Percentiles rank a stretch among this genome's conserved stretches.
Conservation (phyloP, 352 stramenopile species). For the Phytophthora foliorum region DNA sequence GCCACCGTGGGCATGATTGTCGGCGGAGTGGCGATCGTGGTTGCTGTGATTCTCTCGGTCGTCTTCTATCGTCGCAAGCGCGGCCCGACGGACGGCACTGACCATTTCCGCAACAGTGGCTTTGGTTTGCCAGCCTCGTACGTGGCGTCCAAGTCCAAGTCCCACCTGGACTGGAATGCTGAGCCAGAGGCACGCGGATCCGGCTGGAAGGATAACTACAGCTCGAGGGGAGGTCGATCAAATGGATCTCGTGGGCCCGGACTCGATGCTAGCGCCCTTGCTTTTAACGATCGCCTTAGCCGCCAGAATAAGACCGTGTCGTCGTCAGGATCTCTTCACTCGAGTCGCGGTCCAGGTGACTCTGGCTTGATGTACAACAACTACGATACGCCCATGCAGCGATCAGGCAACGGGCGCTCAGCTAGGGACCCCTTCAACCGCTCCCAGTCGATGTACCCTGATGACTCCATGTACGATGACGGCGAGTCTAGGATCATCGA, state of each 20-base stretch:
- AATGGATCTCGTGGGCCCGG: slow-evolving; percentile 53
- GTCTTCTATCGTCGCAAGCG: slow-evolving; percentile 71
- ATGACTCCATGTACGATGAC: slow-evolving; percentile 48
- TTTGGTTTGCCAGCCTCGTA: slow-evolving; percentile 58
- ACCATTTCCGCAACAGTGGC: slow-evolving; percentile 71
- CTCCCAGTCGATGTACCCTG: slow-evolving; percentile 45
- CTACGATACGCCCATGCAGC: slow-evolving; percentile 48
- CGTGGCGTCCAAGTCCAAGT: slow-evolving; percentile 62
- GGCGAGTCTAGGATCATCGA: slow-evolving; percentile 43
- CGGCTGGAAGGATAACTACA: slow-evolving; percentile 61
- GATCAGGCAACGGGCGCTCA: slow-evolving; percentile 26
- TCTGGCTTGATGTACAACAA: slow-evolving; percentile 45
- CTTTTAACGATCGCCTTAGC: slow-evolving; percentile 67
- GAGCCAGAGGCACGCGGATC: slow-evolving; percentile 51
- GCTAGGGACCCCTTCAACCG: slow-evolving; percentile 33
- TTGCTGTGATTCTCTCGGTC: slow-evolving; percentile 56
- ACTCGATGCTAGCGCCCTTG: slow-evolving; percentile 70
- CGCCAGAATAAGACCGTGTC: slow-evolving; percentile 73
- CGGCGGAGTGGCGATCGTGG: slow-evolving; percentile 52
- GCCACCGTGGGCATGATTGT: slow-evolving; percentile 58
- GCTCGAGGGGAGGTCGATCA: slow-evolving; percentile 42
- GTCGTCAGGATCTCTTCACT: slow-evolving; percentile 64
- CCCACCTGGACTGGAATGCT: slow-evolving; percentile 69
- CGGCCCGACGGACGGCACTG: slow-evolving; percentile 42
- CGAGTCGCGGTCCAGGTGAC: slow-evolving; percentile 38